Base-by-base conservation (phyloP, 2,329 filamentous ascomycete species). In the Aspergillus caelatus region DNA sequence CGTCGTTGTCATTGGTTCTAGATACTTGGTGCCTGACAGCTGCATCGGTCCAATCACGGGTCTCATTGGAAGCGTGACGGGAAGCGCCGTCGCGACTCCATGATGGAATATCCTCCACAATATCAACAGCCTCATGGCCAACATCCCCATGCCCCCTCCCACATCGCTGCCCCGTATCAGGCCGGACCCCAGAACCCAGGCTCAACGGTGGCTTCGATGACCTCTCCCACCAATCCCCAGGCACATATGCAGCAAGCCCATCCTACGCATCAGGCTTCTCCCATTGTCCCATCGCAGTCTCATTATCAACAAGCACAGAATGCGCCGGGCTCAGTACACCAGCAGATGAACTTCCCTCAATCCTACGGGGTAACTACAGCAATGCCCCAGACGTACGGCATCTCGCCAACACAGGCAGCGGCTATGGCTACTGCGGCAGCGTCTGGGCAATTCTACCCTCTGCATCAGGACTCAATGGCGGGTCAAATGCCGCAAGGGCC, bases 341-440 rank as follows among this genome's bases (percentile, higher is more conserved):
- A 86, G 69, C 89, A 91, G 80, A 92, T 89, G 85, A 92, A 89
- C 81, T 97, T 97, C 79, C 88, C 91, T 73, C 87, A 91, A 76
- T 84, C 88, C 67, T 94, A 93, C 75, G 89, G 88, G 63, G 91
- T 94, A 62, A 84, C 90, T 65, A 85, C 88, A 71, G 85, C 85
- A 72, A 93, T 96, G 88, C 89, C 91, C 60, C 82, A 84, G 64
- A 81, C 81, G 26, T 96, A 96, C 81, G 89, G 86, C 62, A 92
- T 94, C 79, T 90, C 90, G 39, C 87, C 90, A 23, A 92, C 93
- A 54, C 92, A 96, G 78, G 93, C 93, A 16, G 94, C 94, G 57
- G 94, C 94, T 63, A 95, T 97, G 92, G 94, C 91, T 52, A 97
- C 94, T 1, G 94, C 94, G 21, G 94, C 94, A 1, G 94, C 94